phyloP scores from a whole-genome alignment of 2,329 filamentous ascomycete species.

The Nothophaeocryptopus gaeumannii region DNA sequence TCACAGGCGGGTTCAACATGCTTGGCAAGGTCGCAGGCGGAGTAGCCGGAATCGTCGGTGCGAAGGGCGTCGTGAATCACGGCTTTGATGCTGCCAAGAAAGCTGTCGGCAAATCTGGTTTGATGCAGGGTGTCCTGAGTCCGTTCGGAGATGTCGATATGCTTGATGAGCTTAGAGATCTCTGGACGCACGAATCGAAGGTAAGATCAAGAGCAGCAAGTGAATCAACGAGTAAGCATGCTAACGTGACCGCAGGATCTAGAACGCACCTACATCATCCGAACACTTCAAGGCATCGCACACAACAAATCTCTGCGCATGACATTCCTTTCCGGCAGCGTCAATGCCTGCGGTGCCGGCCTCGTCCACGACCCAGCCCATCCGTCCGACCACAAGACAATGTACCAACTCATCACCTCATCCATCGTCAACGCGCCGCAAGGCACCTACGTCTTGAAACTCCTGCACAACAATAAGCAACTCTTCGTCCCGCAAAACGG shows the following conservation, averaged over 20 bases:
- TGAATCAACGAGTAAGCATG: conserved; percentile 1
- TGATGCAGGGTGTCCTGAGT: conserved; percentile 94
- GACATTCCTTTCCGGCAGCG: conserved; percentile 91
- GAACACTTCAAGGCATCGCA: conserved; percentile 90
- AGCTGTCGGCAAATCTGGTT: conserved; percentile 87
- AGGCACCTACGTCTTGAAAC: conserved; percentile 79
- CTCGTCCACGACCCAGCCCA: conserved; percentile 90
- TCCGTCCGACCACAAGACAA: conserved; percentile 93
- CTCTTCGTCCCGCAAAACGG: conserved; percentile 91
- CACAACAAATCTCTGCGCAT: conserved; percentile 94
- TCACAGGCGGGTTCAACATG: conserved; percentile 94
- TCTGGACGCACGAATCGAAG: conserved; percentile 98
- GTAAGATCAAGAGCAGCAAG: conserved; percentile 38
- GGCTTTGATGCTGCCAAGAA: conserved; percentile 96
- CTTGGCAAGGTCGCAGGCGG: conserved; percentile 92
- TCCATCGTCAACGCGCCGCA: conserved; percentile 88
- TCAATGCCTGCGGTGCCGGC: conserved; percentile 87
- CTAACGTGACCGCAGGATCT: conserved; percentile 61
- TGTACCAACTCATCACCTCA: conserved; percentile 96
- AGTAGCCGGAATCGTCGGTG: conserved; percentile 91
- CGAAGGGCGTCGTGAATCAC: conserved; percentile 85
- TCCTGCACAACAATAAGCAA: conserved; percentile 92
- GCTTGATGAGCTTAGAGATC: conserved; percentile 87
- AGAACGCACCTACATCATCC: conserved; percentile 92
- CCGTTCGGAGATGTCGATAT: conserved; percentile 96